A percentile compares a stretch with the other conserved stretches of the same genome.
Conservation (phyloP, 2,329 filamentous ascomycete genomes). For the Fonsecaea nubica region DNA sequence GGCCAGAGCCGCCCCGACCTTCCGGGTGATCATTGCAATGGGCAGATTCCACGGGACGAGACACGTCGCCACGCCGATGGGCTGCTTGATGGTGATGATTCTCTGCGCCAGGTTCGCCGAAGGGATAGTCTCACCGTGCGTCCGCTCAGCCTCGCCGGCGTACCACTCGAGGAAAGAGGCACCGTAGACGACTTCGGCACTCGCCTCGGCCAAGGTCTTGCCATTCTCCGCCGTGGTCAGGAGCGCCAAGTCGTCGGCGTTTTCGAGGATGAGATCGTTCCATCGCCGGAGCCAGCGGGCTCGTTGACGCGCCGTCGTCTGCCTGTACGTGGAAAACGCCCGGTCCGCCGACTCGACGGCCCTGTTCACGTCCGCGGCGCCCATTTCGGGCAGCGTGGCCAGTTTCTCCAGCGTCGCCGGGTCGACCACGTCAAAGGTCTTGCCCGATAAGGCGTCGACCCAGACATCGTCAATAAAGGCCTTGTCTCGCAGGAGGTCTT, state of each 20-base stretch:
- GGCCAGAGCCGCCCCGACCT: constrained; percentile 70
- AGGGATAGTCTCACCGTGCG: constrained; percentile 63
- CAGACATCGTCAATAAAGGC: constrained; percentile 53
- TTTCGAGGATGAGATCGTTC: constrained; percentile 67
- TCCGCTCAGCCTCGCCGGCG: constrained; percentile 63
- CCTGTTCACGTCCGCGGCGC: constrained; percentile 72
- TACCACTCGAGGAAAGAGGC: constrained; percentile 64
- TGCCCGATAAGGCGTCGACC: constrained; percentile 80
- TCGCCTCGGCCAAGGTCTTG: constrained; percentile 62
- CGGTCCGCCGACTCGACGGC: constrained; percentile 80
- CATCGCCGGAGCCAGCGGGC: constrained; percentile 68
- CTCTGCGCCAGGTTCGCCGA: constrained; percentile 73
- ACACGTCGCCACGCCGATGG: constrained; percentile 70
- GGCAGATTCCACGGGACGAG: constrained; percentile 76
- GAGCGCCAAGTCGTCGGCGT: constrained; percentile 66
- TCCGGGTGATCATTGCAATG: constrained; percentile 70
- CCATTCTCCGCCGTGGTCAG: constrained; percentile 68
- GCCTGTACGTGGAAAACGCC: constrained; percentile 69
- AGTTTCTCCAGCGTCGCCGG: constrained; percentile 81
- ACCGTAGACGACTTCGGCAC: constrained; percentile 63
- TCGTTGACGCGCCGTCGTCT: constrained; percentile 63
- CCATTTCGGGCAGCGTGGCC: constrained; percentile 81
- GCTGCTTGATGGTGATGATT: constrained; percentile 60
- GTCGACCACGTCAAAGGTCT: constrained; percentile 88
- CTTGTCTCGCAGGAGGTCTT: background rate